Conservation (phyloP, 129 eudicot species). For the Helianthus tuberosus region DNA sequence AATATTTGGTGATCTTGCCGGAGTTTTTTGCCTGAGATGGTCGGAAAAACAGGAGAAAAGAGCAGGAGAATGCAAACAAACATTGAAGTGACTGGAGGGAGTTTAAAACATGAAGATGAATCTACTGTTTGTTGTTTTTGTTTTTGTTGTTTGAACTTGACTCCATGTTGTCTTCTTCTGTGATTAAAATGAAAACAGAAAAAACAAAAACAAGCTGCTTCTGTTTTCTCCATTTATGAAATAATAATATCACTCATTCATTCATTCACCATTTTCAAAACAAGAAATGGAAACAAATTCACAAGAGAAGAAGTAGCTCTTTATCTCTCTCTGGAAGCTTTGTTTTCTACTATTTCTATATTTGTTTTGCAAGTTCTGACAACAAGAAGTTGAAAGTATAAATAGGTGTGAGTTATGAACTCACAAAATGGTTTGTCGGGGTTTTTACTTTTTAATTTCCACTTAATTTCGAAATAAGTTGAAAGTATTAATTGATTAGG, state of each 20-base stretch:
- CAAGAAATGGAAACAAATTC: constrained; percentile 37
- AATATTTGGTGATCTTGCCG: constrained; percentile 46
- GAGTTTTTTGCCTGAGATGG: constrained; percentile 24
- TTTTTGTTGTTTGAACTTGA: constrained; percentile 36
- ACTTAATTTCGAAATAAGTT: not conserved
- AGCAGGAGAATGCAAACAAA: constrained; percentile 58
- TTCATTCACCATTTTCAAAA: constrained; percentile 52
- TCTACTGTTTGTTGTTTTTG: constrained; percentile 37
- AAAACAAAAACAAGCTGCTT: constrained; percentile 31
- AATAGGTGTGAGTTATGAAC: constrained; percentile 28
- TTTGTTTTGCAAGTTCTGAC: constrained; percentile 57
- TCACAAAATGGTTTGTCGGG: not conserved
- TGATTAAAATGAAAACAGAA: constrained; percentile 32
- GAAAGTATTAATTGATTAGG: not conserved
- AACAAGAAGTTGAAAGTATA: constrained; percentile 27
- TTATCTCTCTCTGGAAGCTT: constrained; percentile 27
- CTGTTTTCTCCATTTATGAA: constrained; percentile 46
- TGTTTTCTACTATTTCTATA: constrained; percentile 45
- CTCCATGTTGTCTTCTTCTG: constrained; percentile 45
- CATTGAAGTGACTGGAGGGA: constrained; percentile 55
- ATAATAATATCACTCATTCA: constrained; percentile 36
- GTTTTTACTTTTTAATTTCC: constrained; percentile 1
- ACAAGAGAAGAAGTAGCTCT: constrained; percentile 10
- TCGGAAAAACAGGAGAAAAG: constrained; percentile 50
- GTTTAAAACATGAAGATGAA: constrained; percentile 42